phyloP scores from a whole-genome alignment of 257 asterid species.

The Nicotiana paniculata region DNA sequence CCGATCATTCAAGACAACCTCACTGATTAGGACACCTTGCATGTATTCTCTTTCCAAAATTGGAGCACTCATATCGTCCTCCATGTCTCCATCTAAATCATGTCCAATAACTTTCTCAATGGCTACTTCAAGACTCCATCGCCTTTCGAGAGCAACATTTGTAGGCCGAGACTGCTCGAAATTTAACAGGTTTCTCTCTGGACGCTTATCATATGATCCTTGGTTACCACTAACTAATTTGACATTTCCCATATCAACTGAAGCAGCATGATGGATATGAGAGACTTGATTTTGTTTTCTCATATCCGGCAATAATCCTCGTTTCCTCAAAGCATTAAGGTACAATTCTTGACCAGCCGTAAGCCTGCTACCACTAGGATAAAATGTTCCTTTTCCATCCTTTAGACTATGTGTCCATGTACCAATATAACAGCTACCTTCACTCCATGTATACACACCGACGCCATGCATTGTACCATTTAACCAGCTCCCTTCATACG shows the following conservation, averaged over 20 bases:
- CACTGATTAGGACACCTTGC: conserved; percentile 93
- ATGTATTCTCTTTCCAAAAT: conserved; percentile 91
- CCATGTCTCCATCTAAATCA: conserved; percentile 45
- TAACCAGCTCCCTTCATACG: conserved; percentile 80
- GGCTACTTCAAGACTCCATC: conserved; percentile 93
- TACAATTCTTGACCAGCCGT: conserved; percentile 63
- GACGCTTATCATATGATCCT: conserved; percentile 41
- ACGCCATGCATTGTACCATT: conserved; percentile 83
- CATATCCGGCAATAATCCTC: conserved; percentile 79
- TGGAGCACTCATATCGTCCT: conserved; percentile 47
- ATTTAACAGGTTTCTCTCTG: conserved; percentile 47
- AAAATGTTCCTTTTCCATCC: conserved; percentile 92
- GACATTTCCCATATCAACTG: conserved; percentile 48
- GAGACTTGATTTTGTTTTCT: conserved; percentile 73
- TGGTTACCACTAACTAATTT: conserved; percentile 37
- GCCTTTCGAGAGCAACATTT: conserved; percentile 62
- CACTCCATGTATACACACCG: conserved; percentile 81
- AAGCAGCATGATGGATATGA: conserved; percentile 49
- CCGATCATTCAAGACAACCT: conserved; percentile 54
- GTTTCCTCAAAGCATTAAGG: conserved; percentile 74
- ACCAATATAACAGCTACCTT: conserved; percentile 80
- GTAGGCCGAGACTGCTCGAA: conserved; percentile 51
- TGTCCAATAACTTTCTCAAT: conserved; percentile 79
- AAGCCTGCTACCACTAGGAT: conserved; percentile 69
- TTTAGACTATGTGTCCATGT: conserved; percentile 89